Base-by-base conservation (phyloP, 1,284 basidiomycete species). In the Fomes fomentarius region DNA sequence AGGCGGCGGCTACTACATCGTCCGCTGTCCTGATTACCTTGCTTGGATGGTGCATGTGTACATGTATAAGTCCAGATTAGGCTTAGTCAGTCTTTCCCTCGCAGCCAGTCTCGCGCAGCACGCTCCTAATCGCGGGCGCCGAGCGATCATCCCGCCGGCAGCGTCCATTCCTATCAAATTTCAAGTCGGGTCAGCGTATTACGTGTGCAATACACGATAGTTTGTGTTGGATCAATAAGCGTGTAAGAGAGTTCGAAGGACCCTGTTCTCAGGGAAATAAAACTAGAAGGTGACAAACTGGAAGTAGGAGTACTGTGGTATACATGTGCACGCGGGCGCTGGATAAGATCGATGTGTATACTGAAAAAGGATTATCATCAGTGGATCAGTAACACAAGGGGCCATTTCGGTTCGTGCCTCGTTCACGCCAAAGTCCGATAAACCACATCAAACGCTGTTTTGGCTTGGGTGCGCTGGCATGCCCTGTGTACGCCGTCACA, bases 361-460 rank as follows among this genome's bases (percentile, higher is more conserved):
- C 24, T 48, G 37, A 51, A 47, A 53, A 35, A 33, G 37, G 50
- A 50, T 50, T 42, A 49, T 44, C 45, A 40, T 40, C 53, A 44
- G 46, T 55, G 43, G 56, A 48, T 57, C 56, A 55, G 56, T 51
- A 47, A 44, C 39, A 35, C 39, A 45, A 15, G 52, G 42, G 52
- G 28, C 50, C 47, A 51, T 60, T 54, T 47, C 52, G 55, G 52
- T 51, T 59, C 46, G 58, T 57, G 37, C 52, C 55, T 55, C 50
- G 55, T 38, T 31, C 59, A 55, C 59, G 55, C 58, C 50, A 47
- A 57, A 57, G 55, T 54, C 58, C 58, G 55, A 60, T 48, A 53
- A 61, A 56, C 56, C 59, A 61, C 59, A 58, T 58, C 56, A 58
- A 58, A 57, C 59, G 52, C 56, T 58, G 56, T 61, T 61, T 47